These are phyloP conservation scores for Saururus chinensis DNA, from an alignment of 164 flowering plant species.

Conservation along the genomic window DNA sequence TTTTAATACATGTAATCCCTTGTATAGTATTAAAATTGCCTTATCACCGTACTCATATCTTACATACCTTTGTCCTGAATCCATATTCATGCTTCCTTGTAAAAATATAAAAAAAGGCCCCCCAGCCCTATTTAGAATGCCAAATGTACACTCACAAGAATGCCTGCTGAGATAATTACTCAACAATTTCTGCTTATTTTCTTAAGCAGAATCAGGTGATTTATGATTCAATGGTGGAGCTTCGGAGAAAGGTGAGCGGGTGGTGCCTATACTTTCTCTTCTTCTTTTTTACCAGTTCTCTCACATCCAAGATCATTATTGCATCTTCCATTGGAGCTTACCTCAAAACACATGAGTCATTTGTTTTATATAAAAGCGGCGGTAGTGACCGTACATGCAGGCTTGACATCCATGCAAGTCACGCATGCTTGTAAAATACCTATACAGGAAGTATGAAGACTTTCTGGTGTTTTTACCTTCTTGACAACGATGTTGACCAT, in stretches of 20 bases:
- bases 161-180: neutral
- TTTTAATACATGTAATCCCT: too few relatives aligned
- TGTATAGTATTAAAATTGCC: too few relatives aligned
- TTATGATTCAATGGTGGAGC: constrained; percentile 41
- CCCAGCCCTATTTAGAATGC: neutral
- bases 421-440: too few relatives aligned
- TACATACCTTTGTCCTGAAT: too few relatives aligned
- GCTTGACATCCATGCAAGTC: neutral
- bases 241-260: constrained; percentile 34
- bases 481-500: neutral
- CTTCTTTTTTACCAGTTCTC: too few relatives aligned
- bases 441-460: too few relatives aligned
- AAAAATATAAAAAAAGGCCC: neutral
- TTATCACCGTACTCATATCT: too few relatives aligned
- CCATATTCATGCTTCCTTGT: too few relatives aligned
- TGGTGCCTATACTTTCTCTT: neutral
- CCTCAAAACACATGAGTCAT: too few relatives aligned
- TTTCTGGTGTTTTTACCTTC: neutral
- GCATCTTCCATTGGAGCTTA: too few relatives aligned
- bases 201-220: constrained; percentile 39
- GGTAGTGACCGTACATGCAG: neutral
- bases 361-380: neutral
- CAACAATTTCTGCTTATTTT: neutral
- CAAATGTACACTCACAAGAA: neutral
- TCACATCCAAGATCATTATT: too few relatives aligned